Conservation (phyloP, 148 eudicot genomes). For the Amaranthus hypochondriacus region DNA sequence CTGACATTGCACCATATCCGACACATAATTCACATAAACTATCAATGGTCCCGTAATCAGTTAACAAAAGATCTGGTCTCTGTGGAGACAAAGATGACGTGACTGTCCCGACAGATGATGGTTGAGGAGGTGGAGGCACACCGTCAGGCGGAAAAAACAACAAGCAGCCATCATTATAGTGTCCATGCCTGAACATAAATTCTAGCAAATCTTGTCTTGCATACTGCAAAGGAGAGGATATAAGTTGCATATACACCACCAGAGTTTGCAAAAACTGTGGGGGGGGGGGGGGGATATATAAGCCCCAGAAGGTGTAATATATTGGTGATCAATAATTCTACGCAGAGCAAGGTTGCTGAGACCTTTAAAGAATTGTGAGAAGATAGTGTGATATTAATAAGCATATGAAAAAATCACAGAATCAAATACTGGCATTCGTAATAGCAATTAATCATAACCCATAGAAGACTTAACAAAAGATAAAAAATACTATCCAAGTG, state of each 20-base stretch:
- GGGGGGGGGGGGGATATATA: too few relatives aligned
- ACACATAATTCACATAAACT: slow-evolving; percentile 75
- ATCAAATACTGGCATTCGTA: neutral
- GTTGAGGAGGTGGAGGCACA: slow-evolving; percentile 73
- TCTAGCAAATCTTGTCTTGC: slow-evolving; percentile 76
- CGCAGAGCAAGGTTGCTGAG: neutral
- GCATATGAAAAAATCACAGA: neutral
- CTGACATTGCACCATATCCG: slow-evolving; percentile 78
- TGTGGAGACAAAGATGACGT: slow-evolving; percentile 85
- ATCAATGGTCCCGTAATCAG: slow-evolving; percentile 94
- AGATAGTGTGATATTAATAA: neutral
- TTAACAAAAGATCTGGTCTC: slow-evolving; percentile 68
- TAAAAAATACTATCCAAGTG: neutral
- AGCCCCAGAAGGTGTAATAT: too few relatives aligned
- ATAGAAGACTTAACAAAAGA: neutral
- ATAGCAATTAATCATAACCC: neutral
- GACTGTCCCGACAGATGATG: slow-evolving; percentile 50
- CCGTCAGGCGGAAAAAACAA: slow-evolving; percentile 77
- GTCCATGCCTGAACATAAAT: slow-evolving; percentile 96
- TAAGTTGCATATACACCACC: neutral
- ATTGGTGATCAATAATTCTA: neutral
- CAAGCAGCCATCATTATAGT: slow-evolving; percentile 74
- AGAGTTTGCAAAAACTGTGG: neutral
- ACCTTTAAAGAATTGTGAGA: neutral
- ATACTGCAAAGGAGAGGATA: slow-evolving; percentile 53